Conservation (phyloP, 345 rosid genomes). For the Garcia nutans region DNA sequence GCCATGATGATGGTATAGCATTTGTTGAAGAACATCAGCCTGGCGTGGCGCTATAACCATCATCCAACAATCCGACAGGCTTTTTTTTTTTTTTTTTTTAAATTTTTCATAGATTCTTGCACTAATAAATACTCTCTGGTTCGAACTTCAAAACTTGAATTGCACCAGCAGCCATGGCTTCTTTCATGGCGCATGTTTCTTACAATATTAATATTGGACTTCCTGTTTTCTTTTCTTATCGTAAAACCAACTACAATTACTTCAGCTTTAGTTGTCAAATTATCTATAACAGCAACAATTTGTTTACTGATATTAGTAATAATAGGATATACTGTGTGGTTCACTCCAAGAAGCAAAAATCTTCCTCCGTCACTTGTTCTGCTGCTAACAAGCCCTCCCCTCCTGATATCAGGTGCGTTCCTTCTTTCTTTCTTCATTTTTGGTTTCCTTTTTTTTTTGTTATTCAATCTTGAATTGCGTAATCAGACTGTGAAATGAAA, state of each 20-base stretch:
- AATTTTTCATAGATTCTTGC: not conserved
- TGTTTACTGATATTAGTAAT: slow-evolving; percentile 5
- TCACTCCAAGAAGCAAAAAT: slow-evolving; percentile 4
- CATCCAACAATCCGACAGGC: slow-evolving; percentile 15
- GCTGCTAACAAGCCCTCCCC: slow-evolving; percentile 58
- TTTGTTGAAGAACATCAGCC: too few relatives aligned
- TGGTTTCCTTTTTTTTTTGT: not conserved
- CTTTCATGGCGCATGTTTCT: slow-evolving; percentile 36
- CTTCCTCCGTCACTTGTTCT: slow-evolving; percentile 38
- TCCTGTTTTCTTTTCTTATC: slow-evolving; percentile 5
- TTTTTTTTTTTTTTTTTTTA: too few relatives aligned
- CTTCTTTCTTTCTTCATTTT: slow-evolving; percentile 3
- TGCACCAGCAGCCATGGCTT: slow-evolving; percentile 27
- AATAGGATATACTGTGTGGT: not conserved
- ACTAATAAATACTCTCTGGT: not conserved
- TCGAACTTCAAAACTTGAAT: not conserved
- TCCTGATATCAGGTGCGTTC: slow-evolving; percentile 56
- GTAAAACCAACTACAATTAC: slow-evolving; percentile 12
- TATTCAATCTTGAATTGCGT: not conserved
- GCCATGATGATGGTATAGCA: not conserved
- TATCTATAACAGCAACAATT: not conserved
- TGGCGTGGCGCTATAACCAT: slow-evolving; percentile 25
- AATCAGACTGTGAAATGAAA: not conserved
- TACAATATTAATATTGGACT: slow-evolving; percentile 20
- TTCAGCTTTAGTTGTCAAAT: slow-evolving; percentile 24